phyloP scores from a whole-genome alignment of 768 basidiomycete genomes.

The Panaeolus papilionaceus region DNA sequence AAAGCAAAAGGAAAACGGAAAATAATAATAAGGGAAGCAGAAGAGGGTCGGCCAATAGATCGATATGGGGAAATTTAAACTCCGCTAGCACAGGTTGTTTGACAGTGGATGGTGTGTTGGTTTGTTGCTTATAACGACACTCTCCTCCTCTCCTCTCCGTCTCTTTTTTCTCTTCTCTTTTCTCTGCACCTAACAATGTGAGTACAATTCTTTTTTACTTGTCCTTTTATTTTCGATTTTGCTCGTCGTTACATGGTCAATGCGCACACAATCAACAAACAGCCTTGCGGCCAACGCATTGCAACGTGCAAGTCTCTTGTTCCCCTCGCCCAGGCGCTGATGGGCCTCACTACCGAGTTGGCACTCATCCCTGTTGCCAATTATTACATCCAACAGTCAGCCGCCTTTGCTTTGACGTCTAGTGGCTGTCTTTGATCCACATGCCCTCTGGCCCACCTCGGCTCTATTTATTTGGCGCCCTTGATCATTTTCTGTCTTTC shows the following conservation, averaged over 20 bases:
- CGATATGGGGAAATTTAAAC: constrained; percentile 43
- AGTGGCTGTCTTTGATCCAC: constrained; percentile 48
- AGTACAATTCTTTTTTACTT: constrained; percentile 23
- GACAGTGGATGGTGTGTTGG: constrained; percentile 34
- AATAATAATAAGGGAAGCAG: background rate
- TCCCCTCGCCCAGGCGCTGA: constrained; percentile 1
- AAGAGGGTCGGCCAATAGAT: constrained; percentile 16
- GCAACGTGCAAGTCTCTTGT: constrained; percentile 4
- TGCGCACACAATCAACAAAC: constrained; percentile 1
- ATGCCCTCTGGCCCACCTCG: constrained; percentile 30
- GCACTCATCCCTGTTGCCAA: background rate
- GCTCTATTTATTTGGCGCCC: constrained; percentile 10
- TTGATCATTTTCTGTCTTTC: constrained; percentile 28
- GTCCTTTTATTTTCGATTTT: constrained; percentile 13
- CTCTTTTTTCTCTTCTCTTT: constrained; percentile 25
- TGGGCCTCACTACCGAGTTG: constrained; percentile 8
- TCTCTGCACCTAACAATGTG: constrained; percentile 27
- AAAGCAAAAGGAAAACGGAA: background rate
- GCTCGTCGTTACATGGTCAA: constrained; percentile 15
- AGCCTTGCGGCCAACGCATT: constrained; percentile 17
- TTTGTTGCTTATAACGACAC: constrained; percentile 42
- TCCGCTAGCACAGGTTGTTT: constrained; percentile 55
- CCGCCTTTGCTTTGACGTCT: constrained; percentile 35
- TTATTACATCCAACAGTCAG: constrained; percentile 15
- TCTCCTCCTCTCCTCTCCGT: constrained; percentile 28